Percentiles rank a stretch among this genome's conserved stretches.
These are phyloP conservation scores for Talaromyces adpressus DNA, from an alignment of 495 filamentous ascomycete genomes.

Conservation along the genomic window DNA sequence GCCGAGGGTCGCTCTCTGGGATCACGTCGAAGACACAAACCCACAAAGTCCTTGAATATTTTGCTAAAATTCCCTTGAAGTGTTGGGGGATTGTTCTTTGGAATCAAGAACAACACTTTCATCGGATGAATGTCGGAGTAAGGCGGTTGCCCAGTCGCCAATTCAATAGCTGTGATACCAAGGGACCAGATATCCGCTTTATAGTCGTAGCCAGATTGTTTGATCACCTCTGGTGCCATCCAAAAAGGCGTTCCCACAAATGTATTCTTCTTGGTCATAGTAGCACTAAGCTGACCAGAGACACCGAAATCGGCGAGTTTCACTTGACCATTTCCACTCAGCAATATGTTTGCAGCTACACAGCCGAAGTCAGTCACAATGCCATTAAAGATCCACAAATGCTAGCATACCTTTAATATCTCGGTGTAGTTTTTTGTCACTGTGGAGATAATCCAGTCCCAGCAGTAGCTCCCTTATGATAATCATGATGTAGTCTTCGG, in stretches of 20 bases:
- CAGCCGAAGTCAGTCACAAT: neutral
- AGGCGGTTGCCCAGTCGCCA: slow-evolving; percentile 88
- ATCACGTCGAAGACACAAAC: slow-evolving; percentile 78
- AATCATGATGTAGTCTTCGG: slow-evolving; percentile 90
- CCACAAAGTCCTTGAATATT: slow-evolving; percentile 91
- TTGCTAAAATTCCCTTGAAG: slow-evolving; percentile 82
- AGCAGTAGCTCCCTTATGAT: slow-evolving; percentile 84
- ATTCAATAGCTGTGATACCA: slow-evolving; percentile 93
- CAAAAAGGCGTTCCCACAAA: slow-evolving; percentile 98
- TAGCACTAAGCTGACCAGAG: slow-evolving; percentile 91
- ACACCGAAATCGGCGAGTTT: slow-evolving; percentile 98
- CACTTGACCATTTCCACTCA: slow-evolving; percentile 85
- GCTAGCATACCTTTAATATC: slow-evolving; percentile 79
- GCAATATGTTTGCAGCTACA: slow-evolving; percentile 83
- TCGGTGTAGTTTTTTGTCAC: slow-evolving; percentile 90
- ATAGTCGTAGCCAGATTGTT: slow-evolving; percentile 95
- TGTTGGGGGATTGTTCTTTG: slow-evolving; percentile 82
- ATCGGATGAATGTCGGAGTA: slow-evolving; percentile 97
- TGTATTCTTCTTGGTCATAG: slow-evolving; percentile 99
- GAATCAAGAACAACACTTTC: slow-evolving; percentile 96
- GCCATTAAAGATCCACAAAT: neutral
- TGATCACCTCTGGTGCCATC: slow-evolving; percentile 99
- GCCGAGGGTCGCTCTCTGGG: slow-evolving; percentile 83
- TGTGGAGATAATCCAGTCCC: slow-evolving; percentile 88
- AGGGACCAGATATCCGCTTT: slow-evolving; percentile 99